These are phyloP conservation scores for Metschnikowia similis DNA, from an alignment of 805 yeast species.

Conservation along the genomic window DNA sequence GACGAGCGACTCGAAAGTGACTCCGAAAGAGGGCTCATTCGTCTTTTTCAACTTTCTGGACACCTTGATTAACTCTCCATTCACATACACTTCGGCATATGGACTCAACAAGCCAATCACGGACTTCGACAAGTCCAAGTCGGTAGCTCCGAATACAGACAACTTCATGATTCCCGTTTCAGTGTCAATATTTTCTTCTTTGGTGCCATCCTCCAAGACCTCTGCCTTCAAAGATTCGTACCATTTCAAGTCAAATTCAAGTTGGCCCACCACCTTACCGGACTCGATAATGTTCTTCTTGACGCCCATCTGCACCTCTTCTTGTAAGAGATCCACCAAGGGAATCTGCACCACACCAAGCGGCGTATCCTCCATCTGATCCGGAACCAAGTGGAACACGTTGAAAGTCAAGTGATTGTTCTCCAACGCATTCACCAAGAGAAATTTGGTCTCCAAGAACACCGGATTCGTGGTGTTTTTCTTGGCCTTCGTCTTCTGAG, in stretches of 20 bases:
- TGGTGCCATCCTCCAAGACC: constrained; percentile 46
- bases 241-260: constrained; percentile 55
- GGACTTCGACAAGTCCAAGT: constrained; percentile 51
- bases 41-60: constrained; percentile 61
- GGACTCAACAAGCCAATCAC: constrained; percentile 55
- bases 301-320: constrained; percentile 39
- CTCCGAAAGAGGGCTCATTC: constrained; percentile 73
- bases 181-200: constrained; percentile 49
- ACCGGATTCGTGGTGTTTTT: constrained; percentile 52
- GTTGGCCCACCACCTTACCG: constrained; percentile 53
- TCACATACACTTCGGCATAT: constrained; percentile 61
- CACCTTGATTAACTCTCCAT: constrained; percentile 50
- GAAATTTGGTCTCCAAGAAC: constrained; percentile 62
- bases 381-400: constrained; percentile 49
- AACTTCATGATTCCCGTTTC: constrained; percentile 73
- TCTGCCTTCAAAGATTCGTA: constrained; percentile 45
- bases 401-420: constrained; percentile 51
- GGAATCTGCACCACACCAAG: constrained; percentile 49
- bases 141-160: constrained; percentile 54
- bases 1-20: constrained; percentile 56
- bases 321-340: constrained; percentile 56
- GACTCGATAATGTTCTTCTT: constrained; percentile 44
- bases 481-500: constrained; percentile 56
- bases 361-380: constrained; percentile 51
- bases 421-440: constrained; percentile 54